Conservation (phyloP, 306 rosid genomes). For the Echinosophora koreensis region DNA sequence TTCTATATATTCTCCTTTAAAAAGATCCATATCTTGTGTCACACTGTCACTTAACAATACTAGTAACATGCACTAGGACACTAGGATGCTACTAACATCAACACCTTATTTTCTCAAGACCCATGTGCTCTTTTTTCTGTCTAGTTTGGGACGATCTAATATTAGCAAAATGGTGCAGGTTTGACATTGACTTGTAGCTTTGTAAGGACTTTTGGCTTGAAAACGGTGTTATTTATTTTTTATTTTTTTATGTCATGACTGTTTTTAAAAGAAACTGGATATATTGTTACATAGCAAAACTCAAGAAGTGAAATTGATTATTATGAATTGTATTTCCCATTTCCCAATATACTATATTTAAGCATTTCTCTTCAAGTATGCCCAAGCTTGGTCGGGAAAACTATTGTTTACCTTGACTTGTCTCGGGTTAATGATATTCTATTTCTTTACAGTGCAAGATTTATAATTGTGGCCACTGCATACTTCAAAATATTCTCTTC, state of each 20-base stretch:
- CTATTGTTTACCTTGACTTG: conserved; percentile 4
- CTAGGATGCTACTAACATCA: conserved; percentile 37
- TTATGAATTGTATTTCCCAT: neutral
- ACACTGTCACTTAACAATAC: conserved; percentile 42
- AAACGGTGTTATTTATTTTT: neutral
- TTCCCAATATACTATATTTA: neutral
- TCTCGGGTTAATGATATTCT: conserved; percentile 25
- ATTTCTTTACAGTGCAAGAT: neutral
- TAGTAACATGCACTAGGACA: conserved; percentile 41
- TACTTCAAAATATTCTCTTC: conserved; percentile 27
- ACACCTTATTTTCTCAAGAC: conserved; percentile 30
- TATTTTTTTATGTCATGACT: neutral
- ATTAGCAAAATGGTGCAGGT: neutral
- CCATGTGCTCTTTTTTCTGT: conserved; percentile 39
- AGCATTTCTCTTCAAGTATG: conserved; percentile 7
- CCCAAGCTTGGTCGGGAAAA: conserved; percentile 37
- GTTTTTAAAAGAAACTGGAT: conserved; percentile 10
- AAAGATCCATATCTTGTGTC: conserved; percentile 45
- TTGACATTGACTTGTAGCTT: conserved; percentile 36
- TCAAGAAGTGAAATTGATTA: conserved; percentile 11
- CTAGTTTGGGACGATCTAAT: conserved; percentile 33
- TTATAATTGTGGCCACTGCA: conserved; percentile 37
- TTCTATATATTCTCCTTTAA: neutral
- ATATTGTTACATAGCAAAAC: conserved; percentile 12
- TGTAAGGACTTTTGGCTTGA: neutral